Conservation (phyloP, 352 stramenopile genomes). For the Pilasporangium apinafurcum region DNA sequence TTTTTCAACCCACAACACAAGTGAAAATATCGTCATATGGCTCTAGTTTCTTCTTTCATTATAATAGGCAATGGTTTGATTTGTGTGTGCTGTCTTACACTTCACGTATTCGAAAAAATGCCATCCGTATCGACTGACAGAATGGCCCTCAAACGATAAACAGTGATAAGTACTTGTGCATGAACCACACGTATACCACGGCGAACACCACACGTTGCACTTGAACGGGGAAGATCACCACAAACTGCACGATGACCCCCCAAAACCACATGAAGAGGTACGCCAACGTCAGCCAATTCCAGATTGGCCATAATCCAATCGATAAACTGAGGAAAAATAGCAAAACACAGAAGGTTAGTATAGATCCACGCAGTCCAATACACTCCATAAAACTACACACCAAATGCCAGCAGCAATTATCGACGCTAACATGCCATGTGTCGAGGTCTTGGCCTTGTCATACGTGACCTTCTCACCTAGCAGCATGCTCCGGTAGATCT, state of each 20-base stretch:
- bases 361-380: too few species aligned
- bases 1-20: too few species aligned
- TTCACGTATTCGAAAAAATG: too few species aligned
- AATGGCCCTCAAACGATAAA: conserved; percentile 22
- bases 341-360: too few species aligned
- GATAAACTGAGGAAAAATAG: conserved; percentile 31
- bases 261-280: conserved; percentile 84
- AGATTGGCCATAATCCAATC: conserved; percentile 72
- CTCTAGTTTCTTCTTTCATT: too few species aligned
- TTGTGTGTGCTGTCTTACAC: too few species aligned
- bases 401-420: conserved; percentile 50
- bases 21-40: too few species aligned
- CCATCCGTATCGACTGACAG: too few species aligned
- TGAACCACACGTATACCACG: conserved; percentile 62
- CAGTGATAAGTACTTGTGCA: conserved; percentile 59
- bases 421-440: conserved; percentile 55
- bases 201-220: conserved; percentile 61
- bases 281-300: conserved; percentile 63
- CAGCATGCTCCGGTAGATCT: conserved; percentile 58
- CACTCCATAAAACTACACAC: conserved; percentile 16
- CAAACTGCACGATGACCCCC: conserved; percentile 63
- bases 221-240: conserved; percentile 53
- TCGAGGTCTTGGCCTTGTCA: conserved; percentile 51
- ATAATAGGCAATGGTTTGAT: too few species aligned
- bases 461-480: conserved; percentile 57